phyloP scores from a whole-genome alignment of 768 basidiomycete species.

The Panaeolus cyanescens region DNA sequence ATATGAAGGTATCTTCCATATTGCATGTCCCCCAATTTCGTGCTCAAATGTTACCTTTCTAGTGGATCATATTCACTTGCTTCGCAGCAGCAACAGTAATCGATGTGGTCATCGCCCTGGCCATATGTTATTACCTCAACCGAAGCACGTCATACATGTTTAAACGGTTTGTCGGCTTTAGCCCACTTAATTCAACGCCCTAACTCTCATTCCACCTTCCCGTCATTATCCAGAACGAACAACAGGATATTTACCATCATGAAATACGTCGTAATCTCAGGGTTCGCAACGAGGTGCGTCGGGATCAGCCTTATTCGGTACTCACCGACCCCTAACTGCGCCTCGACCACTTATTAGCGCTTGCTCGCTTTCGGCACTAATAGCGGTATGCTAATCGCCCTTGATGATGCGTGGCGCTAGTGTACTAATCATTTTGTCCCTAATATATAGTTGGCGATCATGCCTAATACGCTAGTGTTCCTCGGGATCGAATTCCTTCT shows the following conservation, averaged over 20 bases:
- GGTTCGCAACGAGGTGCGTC: conserved; percentile 33
- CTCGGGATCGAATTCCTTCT: conserved; percentile 42
- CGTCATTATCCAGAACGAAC: conserved; percentile 23
- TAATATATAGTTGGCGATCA: conserved; percentile 29
- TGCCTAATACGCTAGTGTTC: conserved; percentile 42
- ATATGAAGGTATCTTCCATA: conserved; percentile 27
- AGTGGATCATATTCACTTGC: conserved; percentile 43
- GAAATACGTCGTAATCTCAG: conserved; percentile 34
- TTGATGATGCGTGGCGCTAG: background rate
- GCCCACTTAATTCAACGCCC: background rate
- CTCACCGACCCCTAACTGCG: too few species aligned
- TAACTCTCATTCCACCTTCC: background rate
- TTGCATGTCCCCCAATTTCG: background rate
- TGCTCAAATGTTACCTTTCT: background rate
- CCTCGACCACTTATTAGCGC: conserved; percentile 26
- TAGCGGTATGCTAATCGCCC: conserved; percentile 31
- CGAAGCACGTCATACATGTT: conserved; percentile 19
- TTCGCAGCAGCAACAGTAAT: conserved; percentile 41
- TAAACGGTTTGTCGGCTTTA: background rate
- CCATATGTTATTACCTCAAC: conserved; percentile 31
- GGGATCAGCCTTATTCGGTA: background rate
- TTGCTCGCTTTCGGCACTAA: conserved; percentile 41
- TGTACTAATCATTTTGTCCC: background rate
- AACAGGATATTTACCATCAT: conserved; percentile 30
- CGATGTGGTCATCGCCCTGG: conserved; percentile 36